Evolutionary conservation across 768 basidiomycete genomes (phyloP).

Genomic region (Hydnomerulius pinastri): DNA sequence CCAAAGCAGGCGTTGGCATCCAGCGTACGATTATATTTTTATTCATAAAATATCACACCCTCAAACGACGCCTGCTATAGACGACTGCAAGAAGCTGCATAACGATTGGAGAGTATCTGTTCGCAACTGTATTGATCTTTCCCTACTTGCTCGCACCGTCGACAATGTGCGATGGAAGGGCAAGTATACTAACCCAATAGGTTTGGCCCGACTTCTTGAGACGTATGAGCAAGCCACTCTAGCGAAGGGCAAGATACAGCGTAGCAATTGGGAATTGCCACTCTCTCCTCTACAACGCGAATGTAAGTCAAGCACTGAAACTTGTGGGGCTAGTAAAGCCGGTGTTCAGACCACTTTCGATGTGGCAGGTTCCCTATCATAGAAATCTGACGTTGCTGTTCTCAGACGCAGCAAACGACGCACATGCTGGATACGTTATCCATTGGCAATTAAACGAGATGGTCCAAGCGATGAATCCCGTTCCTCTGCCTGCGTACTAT

Average conservation of each 20-base stretch:
- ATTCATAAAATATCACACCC: background rate
- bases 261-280: constrained; percentile 68
- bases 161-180: constrained; percentile 78
- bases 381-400: constrained; percentile 11
- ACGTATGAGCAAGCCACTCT: constrained; percentile 55
- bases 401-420: constrained; percentile 73
- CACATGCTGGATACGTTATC: constrained; percentile 60
- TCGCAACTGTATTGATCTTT: constrained; percentile 65
- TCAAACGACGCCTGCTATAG: constrained; percentile 36
- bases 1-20: constrained; percentile 78
- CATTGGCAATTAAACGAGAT: constrained; percentile 50
- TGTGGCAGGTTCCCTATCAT: background rate
- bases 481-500: constrained; percentile 46
- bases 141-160: constrained; percentile 66
- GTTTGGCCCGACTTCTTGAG: constrained; percentile 66
- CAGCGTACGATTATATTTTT: constrained; percentile 45
- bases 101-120: constrained; percentile 42
- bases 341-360: background rate
- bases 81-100: constrained; percentile 68
- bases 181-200: constrained; percentile 57
- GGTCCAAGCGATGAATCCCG: constrained; percentile 35
- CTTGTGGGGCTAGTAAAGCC: background rate
- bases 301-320: constrained; percentile 46
- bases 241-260: constrained; percentile 58
- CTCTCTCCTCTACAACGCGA: constrained; percentile 51